These are phyloP conservation scores for Boletus reticuloceps DNA, from an alignment of 768 basidiomycete species.

Conservation along the genomic window DNA sequence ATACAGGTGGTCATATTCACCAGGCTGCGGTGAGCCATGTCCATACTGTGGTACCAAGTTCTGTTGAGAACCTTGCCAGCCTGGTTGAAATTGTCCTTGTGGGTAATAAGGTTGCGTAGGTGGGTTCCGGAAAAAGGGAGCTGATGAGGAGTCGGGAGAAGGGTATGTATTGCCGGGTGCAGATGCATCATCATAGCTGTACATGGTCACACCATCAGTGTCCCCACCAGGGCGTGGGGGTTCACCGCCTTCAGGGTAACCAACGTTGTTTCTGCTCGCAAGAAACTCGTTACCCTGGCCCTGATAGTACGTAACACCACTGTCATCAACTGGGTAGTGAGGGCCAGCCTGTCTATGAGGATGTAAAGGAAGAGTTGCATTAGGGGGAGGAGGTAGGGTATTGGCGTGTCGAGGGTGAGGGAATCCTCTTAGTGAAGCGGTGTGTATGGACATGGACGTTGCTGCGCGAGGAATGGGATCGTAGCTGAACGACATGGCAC, in stretches of 20 bases:
- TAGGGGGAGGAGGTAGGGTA: conserved; percentile 37
- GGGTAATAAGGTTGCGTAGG: conserved; percentile 18
- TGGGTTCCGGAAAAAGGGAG: conserved; percentile 18
- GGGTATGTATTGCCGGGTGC: conserved; percentile 31
- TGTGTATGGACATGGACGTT: conserved; percentile 55
- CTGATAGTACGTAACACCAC: conserved; percentile 13
- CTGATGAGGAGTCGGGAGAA: conserved; percentile 19
- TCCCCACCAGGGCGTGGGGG: conserved; percentile 29
- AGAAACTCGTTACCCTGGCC: conserved; percentile 10
- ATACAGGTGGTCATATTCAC: conserved; percentile 59
- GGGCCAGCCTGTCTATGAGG: conserved; percentile 24
- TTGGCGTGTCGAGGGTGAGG: conserved; percentile 40
- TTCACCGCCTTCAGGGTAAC: conserved; percentile 25
- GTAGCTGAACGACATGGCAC: conserved; percentile 23
- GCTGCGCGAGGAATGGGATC: conserved; percentile 55
- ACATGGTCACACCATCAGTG: conserved; percentile 35
- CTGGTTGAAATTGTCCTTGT: conserved; percentile 18
- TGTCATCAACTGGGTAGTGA: conserved; percentile 35
- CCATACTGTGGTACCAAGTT: conserved; percentile 19
- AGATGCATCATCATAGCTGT: conserved; percentile 39
- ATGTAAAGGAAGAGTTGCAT: conserved; percentile 20
- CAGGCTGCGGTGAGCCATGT: conserved; percentile 28
- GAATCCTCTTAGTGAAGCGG: conserved; percentile 28
- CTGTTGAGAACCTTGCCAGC: conserved; percentile 31
- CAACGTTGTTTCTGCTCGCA: conserved; percentile 26